Percentiles rank a stretch among this genome's conserved stretches.
phyloP scores from a whole-genome alignment of 768 basidiomycete species.

The Suillus occidentalis region DNA sequence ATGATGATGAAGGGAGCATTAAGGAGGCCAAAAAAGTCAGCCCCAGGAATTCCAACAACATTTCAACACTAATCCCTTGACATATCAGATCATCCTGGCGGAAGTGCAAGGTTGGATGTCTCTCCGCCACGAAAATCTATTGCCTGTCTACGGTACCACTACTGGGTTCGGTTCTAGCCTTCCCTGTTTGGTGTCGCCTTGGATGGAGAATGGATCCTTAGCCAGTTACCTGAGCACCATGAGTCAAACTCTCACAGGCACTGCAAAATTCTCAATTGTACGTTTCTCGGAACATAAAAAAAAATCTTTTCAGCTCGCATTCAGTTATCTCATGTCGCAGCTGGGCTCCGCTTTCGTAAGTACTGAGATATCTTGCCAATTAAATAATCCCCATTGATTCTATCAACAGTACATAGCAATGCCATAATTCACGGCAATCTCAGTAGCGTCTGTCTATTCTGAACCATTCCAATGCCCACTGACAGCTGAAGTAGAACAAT shows the following conservation, averaged over 20 bases:
- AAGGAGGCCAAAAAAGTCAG: background rate
- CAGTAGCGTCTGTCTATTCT: constrained; percentile 6
- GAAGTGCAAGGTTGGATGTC: constrained; percentile 23
- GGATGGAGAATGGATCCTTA: constrained; percentile 20
- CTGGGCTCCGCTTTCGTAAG: constrained; percentile 13
- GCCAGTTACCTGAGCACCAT: constrained; percentile 13
- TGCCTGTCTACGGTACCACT: constrained; percentile 19
- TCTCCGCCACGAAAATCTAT: constrained; percentile 21
- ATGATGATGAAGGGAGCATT: background rate
- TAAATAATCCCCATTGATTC: background rate
- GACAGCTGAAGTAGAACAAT: constrained; percentile 2
- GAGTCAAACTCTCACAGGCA: constrained; percentile 7
- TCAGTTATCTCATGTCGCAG: constrained; percentile 5
- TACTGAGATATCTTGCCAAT: background rate
- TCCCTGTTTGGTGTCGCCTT: constrained; percentile 25
- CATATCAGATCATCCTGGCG: background rate
- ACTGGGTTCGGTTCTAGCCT: constrained; percentile 22
- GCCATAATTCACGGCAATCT: constrained; percentile 9
- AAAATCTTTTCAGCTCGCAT: background rate
- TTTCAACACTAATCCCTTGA: background rate
- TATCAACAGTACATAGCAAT: constrained; percentile 6
- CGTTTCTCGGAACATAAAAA: background rate
- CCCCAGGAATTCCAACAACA: background rate
- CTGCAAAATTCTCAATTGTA: constrained; percentile 20
- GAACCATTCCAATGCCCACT: background rate